Evolutionary conservation across 192 early-diverging fungal genomes (phyloP), one percentile per base, ranked within the genome.

Genomic region (Linnemannia schmuckeri): DNA sequence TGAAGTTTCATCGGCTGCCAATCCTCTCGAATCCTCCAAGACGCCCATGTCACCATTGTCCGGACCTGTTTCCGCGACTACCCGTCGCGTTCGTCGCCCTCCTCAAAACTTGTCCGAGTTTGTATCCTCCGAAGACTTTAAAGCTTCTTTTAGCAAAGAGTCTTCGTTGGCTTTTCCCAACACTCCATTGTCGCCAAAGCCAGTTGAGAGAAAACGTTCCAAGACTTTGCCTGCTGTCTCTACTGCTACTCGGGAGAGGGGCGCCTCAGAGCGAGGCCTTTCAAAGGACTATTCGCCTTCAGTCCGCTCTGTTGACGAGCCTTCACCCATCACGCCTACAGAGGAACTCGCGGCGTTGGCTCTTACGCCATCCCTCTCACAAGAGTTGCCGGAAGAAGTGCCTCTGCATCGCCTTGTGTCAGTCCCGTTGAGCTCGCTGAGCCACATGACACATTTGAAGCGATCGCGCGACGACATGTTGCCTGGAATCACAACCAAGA

Each of bases 51-150:
- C 10, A 2, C 61, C 30, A 13, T 33, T 30, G 30, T 27, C n/a
- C 12, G 61, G 33, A 15, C 12, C 13, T 33, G 30, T 66, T 27
- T 10, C 73, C 24, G n/a, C 49, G 9, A 77, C 76, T 8, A 69
- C 85, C 3, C 79, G 71, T 24, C 85, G 85, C 27, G 38, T 87
- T 37, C 78, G 85, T 73, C 70, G 85, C 74, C 85, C 85, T 35
- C 85, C 85, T 78, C 85, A 81, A 40, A 87, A 87, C 37, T 72
- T 87, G 37, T 70, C 85, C 22, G 85, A 87, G 38, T 87, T 87
- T 75, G 85, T 87, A 0, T 87, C 85, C 10, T 87, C 85, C 2
- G 79, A 87, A 41, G 85, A 87, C 38, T 87, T 87, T 27, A 81
- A 81, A 49, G 85, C 85, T 18, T 49, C 61, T 10, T 66, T 66